A percentile compares a stretch with the other conserved stretches of the same genome.
Evolutionary conservation across 257 asterid species (phyloP).

Genomic region (Scutellaria galericulata): DNA sequence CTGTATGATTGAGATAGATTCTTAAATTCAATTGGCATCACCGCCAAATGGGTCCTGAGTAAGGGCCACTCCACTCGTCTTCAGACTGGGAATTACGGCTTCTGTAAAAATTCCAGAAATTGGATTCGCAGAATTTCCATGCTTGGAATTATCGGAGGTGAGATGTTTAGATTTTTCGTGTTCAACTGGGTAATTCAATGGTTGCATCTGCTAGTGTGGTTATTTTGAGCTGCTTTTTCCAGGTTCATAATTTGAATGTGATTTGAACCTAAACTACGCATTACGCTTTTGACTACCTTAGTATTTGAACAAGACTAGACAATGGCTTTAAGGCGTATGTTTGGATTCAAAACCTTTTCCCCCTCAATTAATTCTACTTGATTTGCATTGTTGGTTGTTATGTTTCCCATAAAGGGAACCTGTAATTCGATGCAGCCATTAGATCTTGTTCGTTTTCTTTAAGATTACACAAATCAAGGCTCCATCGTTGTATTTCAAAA

Average conservation of each 20-base stretch:
- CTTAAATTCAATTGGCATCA: conserved; percentile 58
- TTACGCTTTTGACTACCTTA: too few relatives aligned
- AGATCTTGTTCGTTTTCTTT: neutral
- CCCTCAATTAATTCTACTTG: too few relatives aligned
- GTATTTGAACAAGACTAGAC: conserved; percentile 29
- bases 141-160: conserved; percentile 98
- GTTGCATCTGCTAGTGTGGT: conserved; percentile 30
- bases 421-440: too few relatives aligned
- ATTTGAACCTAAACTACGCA: too few relatives aligned
- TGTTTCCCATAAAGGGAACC: too few relatives aligned
- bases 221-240: conserved; percentile 35
- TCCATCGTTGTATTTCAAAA: neutral
- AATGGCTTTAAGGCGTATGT: conserved; percentile 85
- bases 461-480: neutral
- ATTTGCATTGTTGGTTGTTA: too few relatives aligned
- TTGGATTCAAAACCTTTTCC: conserved; percentile 72
- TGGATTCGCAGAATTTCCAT: conserved; percentile 84
- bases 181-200: conserved; percentile 5
- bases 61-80: conserved; percentile 72
- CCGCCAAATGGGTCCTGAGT: conserved; percentile 86
- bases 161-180: conserved; percentile 28
- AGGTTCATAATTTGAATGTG: conserved; percentile 48
- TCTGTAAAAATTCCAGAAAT: conserved; percentile 76
- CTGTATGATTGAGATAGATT: conserved; percentile 19
- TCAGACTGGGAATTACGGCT: conserved; percentile 73